Evolutionary conservation across 2,329 filamentous ascomycete genomes (phyloP).

Genomic region (Aspergillus sp.): DNA sequence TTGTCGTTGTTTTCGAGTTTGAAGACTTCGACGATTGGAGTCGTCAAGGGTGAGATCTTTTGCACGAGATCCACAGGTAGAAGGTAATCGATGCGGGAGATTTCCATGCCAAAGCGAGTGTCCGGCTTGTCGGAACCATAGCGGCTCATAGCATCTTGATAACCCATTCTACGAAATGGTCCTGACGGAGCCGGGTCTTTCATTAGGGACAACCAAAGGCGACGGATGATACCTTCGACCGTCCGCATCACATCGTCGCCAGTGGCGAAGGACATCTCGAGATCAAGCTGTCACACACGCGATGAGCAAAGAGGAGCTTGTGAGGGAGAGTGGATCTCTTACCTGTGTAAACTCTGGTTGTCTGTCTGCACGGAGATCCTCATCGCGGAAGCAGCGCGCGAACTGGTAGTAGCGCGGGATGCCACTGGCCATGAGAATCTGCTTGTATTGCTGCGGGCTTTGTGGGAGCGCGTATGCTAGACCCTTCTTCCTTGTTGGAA

Average conservation of each 20-base stretch:
- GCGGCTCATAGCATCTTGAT: slow-evolving; percentile 71
- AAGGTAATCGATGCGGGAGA: slow-evolving; percentile 63
- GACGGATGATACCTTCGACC: slow-evolving; percentile 51
- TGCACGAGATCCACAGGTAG: slow-evolving; percentile 62
- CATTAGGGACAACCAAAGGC: slow-evolving; percentile 54
- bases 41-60: slow-evolving; percentile 68
- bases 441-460: slow-evolving; percentile 97
- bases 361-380: slow-evolving; percentile 85
- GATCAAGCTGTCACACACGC: slow-evolving; percentile 62
- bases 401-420: slow-evolving; percentile 84
- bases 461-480: slow-evolving; percentile 88
- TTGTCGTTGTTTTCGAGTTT: slow-evolving; percentile 54
- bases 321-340: slow-evolving; percentile 14
- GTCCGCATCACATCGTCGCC: slow-evolving; percentile 66
- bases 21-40: slow-evolving; percentile 73
- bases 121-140: slow-evolving; percentile 95
- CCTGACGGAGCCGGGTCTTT: slow-evolving; percentile 40
- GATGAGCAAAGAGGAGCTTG: not conserved
- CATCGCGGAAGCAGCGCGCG: slow-evolving; percentile 91
- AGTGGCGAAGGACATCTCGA: slow-evolving; percentile 86
- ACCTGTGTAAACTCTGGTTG: slow-evolving; percentile 97
- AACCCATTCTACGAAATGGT: slow-evolving; percentile 62
- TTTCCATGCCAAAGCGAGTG: slow-evolving; percentile 68
- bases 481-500: slow-evolving; percentile 75
- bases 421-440: slow-evolving; percentile 91